phyloP scores from a whole-genome alignment of 208 protist genomes.

The Leishmania major region DNA sequence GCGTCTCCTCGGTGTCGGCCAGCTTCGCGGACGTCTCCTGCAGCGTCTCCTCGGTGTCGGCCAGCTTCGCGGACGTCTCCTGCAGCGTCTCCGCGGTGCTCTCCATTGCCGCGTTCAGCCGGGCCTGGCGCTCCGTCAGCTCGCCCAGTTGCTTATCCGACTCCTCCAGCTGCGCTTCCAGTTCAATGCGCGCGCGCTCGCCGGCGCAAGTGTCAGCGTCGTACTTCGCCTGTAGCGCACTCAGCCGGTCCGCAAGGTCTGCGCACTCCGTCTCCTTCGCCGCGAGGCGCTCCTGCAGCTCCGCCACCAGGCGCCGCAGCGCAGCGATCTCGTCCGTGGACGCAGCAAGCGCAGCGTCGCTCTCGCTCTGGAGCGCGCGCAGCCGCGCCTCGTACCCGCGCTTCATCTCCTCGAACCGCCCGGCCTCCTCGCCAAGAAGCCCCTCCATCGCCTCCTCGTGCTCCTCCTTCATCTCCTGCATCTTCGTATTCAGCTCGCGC shows the following conservation, averaged over 20 bases:
- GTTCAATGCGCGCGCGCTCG: slow-evolving; percentile 8
- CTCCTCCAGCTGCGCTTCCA: slow-evolving; percentile 33
- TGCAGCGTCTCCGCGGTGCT: slow-evolving; percentile 12
- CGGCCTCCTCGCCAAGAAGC: slow-evolving; percentile 57
- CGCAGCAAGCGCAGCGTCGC: slow-evolving; percentile 12
- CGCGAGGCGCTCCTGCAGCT: slow-evolving; percentile 22
- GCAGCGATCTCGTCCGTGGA: slow-evolving; percentile 29
- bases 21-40: slow-evolving; percentile 32
- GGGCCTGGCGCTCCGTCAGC: neutral
- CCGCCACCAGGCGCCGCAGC: slow-evolving; percentile 21
- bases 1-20: slow-evolving; percentile 3
- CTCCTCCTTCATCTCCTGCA: slow-evolving; percentile 74
- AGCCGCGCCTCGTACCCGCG: slow-evolving; percentile 40
- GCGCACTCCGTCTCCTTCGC: slow-evolving; percentile 37
- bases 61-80: slow-evolving; percentile 9
- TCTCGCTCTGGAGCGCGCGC: slow-evolving; percentile 24
- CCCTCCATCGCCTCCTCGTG: slow-evolving; percentile 74
- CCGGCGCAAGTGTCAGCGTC: neutral
- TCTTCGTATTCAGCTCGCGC: slow-evolving; percentile 63
- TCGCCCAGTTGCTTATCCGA: slow-evolving; percentile 7
- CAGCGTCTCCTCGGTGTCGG: slow-evolving; percentile 24
- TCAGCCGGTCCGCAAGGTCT: slow-evolving; percentile 18
- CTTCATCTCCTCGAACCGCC: slow-evolving; percentile 41
- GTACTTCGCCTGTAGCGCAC: slow-evolving; percentile 9
- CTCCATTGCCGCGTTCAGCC: slow-evolving; percentile 7